Conservation (phyloP, 202 grass and related monocot species). For the Digitaria exilis region DNA sequence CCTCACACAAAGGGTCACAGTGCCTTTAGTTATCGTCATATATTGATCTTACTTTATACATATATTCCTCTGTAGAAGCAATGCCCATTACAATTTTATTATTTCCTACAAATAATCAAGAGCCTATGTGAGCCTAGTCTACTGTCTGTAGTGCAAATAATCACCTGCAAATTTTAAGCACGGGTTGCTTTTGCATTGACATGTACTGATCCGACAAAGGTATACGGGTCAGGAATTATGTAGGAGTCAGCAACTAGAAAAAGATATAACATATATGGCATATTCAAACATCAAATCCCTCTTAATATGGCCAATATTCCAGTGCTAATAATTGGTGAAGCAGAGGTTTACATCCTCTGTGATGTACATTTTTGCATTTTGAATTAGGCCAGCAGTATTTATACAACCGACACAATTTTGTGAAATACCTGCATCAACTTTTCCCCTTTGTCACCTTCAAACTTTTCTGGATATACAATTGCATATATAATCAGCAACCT, state of each 20-base stretch:
- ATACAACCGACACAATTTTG: slow-evolving; percentile 19
- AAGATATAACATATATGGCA: slow-evolving; percentile 76
- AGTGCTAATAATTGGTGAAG: slow-evolving; percentile 19
- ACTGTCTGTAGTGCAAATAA: not conserved
- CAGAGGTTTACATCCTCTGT: not conserved
- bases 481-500: slow-evolving; percentile 92
- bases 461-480: slow-evolving; percentile 84
- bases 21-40: not conserved
- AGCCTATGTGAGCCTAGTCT: not conserved
- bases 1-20: not conserved
- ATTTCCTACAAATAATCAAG: not conserved
- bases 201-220: not conserved
- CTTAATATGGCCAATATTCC: not conserved
- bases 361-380: not conserved
- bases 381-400: not conserved
- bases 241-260: not conserved
- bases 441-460: slow-evolving; percentile 96
- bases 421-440: slow-evolving; percentile 90
- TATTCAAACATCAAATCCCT: not conserved
- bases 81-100: not conserved
- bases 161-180: slow-evolving; percentile 16
- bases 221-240: not conserved
- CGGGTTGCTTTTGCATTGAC: not conserved
- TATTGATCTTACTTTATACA: not conserved
- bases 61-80: not conserved